phyloP scores from a whole-genome alignment of 768 basidiomycete species.

The Suillus cothurnatus region DNA sequence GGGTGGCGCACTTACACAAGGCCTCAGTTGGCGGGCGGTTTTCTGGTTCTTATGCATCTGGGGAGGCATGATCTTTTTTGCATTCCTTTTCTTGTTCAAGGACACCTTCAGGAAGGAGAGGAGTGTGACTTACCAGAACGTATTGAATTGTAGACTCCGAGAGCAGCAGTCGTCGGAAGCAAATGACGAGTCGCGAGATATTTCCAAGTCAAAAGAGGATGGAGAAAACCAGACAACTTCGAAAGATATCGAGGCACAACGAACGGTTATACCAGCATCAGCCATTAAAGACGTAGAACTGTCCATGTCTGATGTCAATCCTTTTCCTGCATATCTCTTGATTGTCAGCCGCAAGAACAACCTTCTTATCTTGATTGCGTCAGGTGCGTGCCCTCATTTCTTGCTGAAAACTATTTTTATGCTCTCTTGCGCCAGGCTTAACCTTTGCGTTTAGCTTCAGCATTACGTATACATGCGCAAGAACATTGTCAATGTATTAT shows the following conservation, averaged over 20 bases:
- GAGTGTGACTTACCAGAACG: conserved; percentile 75
- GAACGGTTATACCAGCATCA: conserved; percentile 15
- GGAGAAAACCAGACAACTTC: conserved; percentile 1
- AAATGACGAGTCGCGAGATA: conserved; percentile 19
- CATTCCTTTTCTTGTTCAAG: conserved; percentile 67
- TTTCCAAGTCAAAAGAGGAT: conserved; percentile 2
- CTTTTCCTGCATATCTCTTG: conserved; percentile 58
- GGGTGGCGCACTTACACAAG: conserved; percentile 67
- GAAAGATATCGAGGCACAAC: conserved; percentile 27
- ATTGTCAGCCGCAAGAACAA: conserved; percentile 71
- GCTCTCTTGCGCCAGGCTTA: conserved; percentile 46
- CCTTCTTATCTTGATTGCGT: conserved; percentile 50
- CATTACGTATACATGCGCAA: conserved; percentile 72
- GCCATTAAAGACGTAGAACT: conserved; percentile 44
- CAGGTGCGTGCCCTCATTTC: conserved; percentile 22
- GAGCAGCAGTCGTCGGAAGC: conserved; percentile 21
- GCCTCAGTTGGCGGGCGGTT: conserved; percentile 77
- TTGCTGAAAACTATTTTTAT: not conserved
- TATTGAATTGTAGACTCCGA: conserved; percentile 47
- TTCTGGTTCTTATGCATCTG: conserved; percentile 82
- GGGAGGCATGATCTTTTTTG: conserved; percentile 51
- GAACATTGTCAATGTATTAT: conserved; percentile 67
- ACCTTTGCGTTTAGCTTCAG: conserved; percentile 73
- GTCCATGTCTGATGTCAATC: conserved; percentile 71
- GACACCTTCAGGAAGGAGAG: conserved; percentile 86